Evolutionary conservation across 768 basidiomycete genomes (phyloP), one percentile per base, ranked within the genome.

Genomic region (Leccinum disarticulatum): DNA sequence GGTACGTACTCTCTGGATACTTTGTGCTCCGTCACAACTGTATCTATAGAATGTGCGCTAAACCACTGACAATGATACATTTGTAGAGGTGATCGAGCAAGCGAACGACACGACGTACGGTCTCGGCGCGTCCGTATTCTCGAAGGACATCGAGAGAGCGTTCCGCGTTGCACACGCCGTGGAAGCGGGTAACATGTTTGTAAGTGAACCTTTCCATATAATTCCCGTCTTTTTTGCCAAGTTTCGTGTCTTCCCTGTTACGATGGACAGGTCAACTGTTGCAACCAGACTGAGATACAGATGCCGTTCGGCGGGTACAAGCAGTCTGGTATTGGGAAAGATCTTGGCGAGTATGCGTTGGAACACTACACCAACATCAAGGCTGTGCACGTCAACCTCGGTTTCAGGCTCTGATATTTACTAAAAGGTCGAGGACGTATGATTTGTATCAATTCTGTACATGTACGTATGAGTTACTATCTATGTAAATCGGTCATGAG

Each of bases 151-250:
- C 63, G 70, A 73, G 41, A 69, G 74, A 50, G 81, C 77, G 15
- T 70, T 81, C 52, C 68, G 70, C 11, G 74, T 79, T 30, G 78
- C 79, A 15, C 72, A 77, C 54, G 68, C 70, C 47, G 66, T 84
- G 13, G 76, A 82, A 57, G 79, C 79, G 4, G 82, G 82, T 31
- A 80, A 88, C 15, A 83, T 82, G 13, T 92, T 87, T 85, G 81
- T 86, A 56, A 11, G 56, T 70, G 52, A 36, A 30, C 22, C 31
- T 17, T 6, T 22, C 17, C 31, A 9, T 14, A n/a, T 15, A 22
- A 31, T 31, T 22, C 28, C 43, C 11, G 43, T 46, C 10, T 19
- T 19, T 41, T 52, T 52, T 17, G 14, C 47, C 4, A 31, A 22
- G 28, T 48, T 52, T 22, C 22, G 9, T 6, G 30, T 52, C 33